These are phyloP conservation scores for Draba incana DNA, from an alignment of 345 rosid genomes.

Conservation along the genomic window DNA sequence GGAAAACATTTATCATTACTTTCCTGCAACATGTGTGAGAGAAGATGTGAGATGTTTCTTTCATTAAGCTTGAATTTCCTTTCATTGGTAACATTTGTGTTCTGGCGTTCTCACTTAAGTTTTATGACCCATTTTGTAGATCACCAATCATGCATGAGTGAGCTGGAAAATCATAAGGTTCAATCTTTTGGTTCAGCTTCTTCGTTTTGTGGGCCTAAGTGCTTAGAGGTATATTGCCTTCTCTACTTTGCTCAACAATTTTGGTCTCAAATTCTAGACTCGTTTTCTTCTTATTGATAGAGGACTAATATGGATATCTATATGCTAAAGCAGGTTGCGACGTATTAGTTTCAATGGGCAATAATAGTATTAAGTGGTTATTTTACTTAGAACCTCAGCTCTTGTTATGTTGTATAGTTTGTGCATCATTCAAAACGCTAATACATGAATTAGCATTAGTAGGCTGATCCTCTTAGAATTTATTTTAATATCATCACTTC, in stretches of 20 bases:
- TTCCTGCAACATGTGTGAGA: slow-evolving; percentile 77
- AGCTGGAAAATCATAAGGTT: slow-evolving; percentile 46
- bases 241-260: slow-evolving; percentile 3
- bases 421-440: slow-evolving; percentile 7
- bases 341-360: slow-evolving; percentile 9
- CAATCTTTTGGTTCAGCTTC: slow-evolving; percentile 45
- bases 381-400: background rate
- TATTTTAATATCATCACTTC: background rate
- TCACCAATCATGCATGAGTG: slow-evolving; percentile 69
- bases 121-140: slow-evolving; percentile 48
- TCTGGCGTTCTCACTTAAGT: slow-evolving; percentile 30
- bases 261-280: slow-evolving; percentile 8
- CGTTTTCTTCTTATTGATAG: background rate
- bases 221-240: slow-evolving; percentile 72
- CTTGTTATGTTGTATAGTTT: background rate
- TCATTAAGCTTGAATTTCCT: slow-evolving; percentile 16
- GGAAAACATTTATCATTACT: slow-evolving; percentile 30
- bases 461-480: background rate
- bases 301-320: background rate
- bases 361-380: background rate
- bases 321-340: slow-evolving; percentile 1
- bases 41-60: slow-evolving; percentile 62
- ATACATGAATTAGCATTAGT: slow-evolving; percentile 2
- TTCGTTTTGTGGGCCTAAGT: slow-evolving; percentile 74
- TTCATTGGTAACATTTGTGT: slow-evolving; percentile 8